Evolutionary conservation across 129 eudicot genomes (phyloP), one percentile per base, ranked within the genome.

Genomic region (Helianthus tuberosus): DNA sequence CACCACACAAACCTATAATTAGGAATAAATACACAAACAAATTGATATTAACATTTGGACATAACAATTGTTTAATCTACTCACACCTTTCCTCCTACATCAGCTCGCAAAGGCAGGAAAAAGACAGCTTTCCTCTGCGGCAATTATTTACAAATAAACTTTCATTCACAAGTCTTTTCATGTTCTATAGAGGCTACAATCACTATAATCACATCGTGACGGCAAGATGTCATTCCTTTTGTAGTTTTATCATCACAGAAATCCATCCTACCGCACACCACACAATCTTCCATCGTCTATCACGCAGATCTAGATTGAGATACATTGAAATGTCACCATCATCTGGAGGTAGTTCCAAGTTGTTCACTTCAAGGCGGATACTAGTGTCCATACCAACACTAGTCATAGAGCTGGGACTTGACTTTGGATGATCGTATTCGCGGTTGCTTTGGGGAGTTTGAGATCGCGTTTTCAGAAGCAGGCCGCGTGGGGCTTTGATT

Each of bases 281-380:
- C 55, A 77, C 65, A 53, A 41, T 77, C 71, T 77, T 77, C 81
- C 76, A 69, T 69, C n/a, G n/a, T n/a, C n/a, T n/a, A n/a, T n/a
- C n/a, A 4, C 50, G 15, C 61, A 36, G 6, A 13, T 12, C 14
- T n/a, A 62, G 49, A 62, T 73, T 48, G 11, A 73, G 69, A 73
- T 73, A 73, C 68, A 61, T 20, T 69, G 47, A 44, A 60, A 39
- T 39, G 8, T 62, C 49, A 11, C 61, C 76, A 1, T 57, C 23
- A n/a, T 51, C 47, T 51, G 9, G 20, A 4, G 9, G 3, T 13
- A 2, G 1, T 61, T 51, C 74, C 63, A 32, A 69, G 48, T 69
- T 10, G 48, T 50, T 29, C 1, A 11, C 20, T 13, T 15, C 17
- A 1, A 4, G 54, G 35, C 23, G 12, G 43, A 10, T 58, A 58